These are phyloP conservation scores for Byssoonygena ceratinophila DNA, from an alignment of 2,329 filamentous ascomycete genomes.

Conservation along the genomic window DNA sequence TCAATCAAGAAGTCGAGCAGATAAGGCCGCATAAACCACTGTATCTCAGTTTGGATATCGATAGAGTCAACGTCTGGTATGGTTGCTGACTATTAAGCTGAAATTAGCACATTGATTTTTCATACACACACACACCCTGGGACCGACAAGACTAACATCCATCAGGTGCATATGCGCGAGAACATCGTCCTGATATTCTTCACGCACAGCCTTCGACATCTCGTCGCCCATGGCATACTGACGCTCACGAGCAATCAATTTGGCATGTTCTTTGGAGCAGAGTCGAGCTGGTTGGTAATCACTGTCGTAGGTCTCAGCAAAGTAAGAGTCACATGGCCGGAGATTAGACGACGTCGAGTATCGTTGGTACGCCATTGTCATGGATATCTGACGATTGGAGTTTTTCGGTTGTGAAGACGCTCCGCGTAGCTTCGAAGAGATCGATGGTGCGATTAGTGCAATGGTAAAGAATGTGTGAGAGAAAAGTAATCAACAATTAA, in stretches of 20 bases:
- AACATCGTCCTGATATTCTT: slow-evolving; percentile 90
- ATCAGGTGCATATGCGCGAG: slow-evolving; percentile 89
- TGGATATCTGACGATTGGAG: slow-evolving; percentile 20
- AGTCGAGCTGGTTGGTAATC: slow-evolving; percentile 45
- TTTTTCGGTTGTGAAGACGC: slow-evolving; percentile 18
- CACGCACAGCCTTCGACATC: slow-evolving; percentile 69
- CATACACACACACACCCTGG: background rate
- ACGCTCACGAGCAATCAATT: slow-evolving; percentile 66
- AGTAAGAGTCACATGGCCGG: slow-evolving; percentile 58
- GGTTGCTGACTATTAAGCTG: slow-evolving; percentile 57
- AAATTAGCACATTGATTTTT: background rate
- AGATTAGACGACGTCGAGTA: slow-evolving; percentile 43
- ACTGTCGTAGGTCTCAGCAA: slow-evolving; percentile 51
- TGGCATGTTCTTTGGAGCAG: slow-evolving; percentile 63
- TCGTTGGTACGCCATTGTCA: slow-evolving; percentile 46
- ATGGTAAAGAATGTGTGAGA: slow-evolving; percentile 38
- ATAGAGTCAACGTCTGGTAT: slow-evolving; percentile 94
- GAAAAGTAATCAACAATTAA: slow-evolving; percentile 41
- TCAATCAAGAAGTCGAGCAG: slow-evolving; percentile 97
- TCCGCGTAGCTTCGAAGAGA: slow-evolving; percentile 30
- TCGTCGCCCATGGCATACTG: slow-evolving; percentile 85
- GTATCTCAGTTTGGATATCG: slow-evolving; percentile 97
- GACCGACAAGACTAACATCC: slow-evolving; percentile 49
- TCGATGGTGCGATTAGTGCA: slow-evolving; percentile 33
- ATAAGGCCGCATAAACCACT: slow-evolving; percentile 99